Evolutionary conservation across 2,329 filamentous ascomycete species (phyloP), one percentile per base, ranked within the genome.

Genomic region (Exophiala spinifera): DNA sequence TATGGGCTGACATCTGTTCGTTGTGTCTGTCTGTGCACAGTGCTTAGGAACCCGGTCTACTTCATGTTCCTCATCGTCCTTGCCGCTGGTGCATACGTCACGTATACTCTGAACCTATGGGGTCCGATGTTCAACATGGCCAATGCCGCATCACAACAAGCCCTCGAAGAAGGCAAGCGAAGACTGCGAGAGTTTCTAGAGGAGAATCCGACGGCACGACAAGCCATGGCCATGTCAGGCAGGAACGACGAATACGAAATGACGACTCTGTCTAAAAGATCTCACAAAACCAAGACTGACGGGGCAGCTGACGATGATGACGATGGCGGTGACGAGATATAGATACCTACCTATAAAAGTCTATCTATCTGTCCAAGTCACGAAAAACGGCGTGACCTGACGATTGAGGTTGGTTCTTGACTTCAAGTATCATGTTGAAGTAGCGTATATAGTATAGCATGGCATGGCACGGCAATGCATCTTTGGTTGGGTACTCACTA

Each of bases 81-180:
- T 39, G 85, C 79, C 10, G 82, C 87, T 49, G 91, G 82, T 52
- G 88, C 87, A 3, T 99, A 97, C 66, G 79, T 96, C 23, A 94
- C 91, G 3, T 96, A 94, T 73, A 91, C 85, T 31, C 85, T 99
- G 63, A 97, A 97, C 70, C 83, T 99, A 14, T 91, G 95, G 75
- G 94, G 94, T 1, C 94, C 94, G 0, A 97, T 99, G 79, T 78
- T 95, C 64, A 91, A 95, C 68, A 96, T 99, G 89, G 83, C 84
- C 62, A 94, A 94, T 64, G 94, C 94, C 13, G 94, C 94, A 3
- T 86, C 84, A 45, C 80, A 81, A 59, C 94, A 99, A 74, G 94
- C 89, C 6, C 67, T 96, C 25, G 90, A 95, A 64, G 90, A 99
- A 63, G 89, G 89, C 68, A 96, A 96, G 77, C 87, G 94, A 75